Conservation (phyloP, 805 yeast species). For the Yamadazyma philogaea region DNA sequence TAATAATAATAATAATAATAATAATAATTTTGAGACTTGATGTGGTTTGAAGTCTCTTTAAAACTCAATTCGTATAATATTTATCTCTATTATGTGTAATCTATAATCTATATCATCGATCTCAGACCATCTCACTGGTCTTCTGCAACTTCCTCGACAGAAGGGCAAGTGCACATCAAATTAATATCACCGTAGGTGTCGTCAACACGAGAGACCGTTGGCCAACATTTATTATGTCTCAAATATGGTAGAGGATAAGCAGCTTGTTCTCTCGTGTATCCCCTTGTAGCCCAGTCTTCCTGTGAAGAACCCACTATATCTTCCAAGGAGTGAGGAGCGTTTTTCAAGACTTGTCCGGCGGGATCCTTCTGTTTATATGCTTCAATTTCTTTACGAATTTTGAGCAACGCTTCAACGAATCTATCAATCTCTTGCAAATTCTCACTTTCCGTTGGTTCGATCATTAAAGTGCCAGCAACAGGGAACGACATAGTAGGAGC, state of each 20-base stretch:
- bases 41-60: not conserved
- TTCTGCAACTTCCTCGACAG: slow-evolving; percentile 70
- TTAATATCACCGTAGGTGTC: slow-evolving; percentile 94
- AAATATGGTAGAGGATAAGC: slow-evolving; percentile 85
- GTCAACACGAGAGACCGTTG: slow-evolving; percentile 86
- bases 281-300: slow-evolving; percentile 76
- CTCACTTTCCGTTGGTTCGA: slow-evolving; percentile 97
- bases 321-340: slow-evolving; percentile 87
- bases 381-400: slow-evolving; percentile 79
- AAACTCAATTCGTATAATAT: not conserved
- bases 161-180: slow-evolving; percentile 89
- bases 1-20: too few species aligned
- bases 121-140: slow-evolving; percentile 11
- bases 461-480: slow-evolving; percentile 94
- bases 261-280: slow-evolving; percentile 89
- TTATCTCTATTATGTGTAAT: not conserved
- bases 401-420: slow-evolving; percentile 81
- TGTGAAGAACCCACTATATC: slow-evolving; percentile 63
- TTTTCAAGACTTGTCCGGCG: slow-evolving; percentile 69
- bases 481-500: slow-evolving; percentile 99
- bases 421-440: slow-evolving; percentile 83
- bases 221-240: slow-evolving; percentile 85
- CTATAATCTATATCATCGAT: not conserved
- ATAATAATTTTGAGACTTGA: too few species aligned
- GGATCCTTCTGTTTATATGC: slow-evolving; percentile 64